Evolutionary conservation across 2,329 filamentous ascomycete genomes (phyloP).

Genomic region (Pestalotiopsis sp.): DNA sequence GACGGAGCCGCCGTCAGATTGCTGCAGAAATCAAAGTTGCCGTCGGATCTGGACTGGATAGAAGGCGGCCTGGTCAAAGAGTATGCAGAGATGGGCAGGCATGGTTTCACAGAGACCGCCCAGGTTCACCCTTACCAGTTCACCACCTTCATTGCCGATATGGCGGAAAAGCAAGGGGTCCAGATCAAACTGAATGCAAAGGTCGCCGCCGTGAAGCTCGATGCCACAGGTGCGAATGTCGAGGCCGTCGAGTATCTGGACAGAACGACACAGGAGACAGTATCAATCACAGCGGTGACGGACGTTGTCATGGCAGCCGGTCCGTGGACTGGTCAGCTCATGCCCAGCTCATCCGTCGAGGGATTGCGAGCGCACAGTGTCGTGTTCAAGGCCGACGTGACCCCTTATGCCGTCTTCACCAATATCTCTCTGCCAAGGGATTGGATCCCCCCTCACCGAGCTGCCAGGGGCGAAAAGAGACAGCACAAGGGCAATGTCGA

Average conservation of each 20-base stretch:
- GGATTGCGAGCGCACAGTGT: conserved; percentile 67
- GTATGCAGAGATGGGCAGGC: conserved; percentile 80
- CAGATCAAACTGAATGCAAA: conserved; percentile 67
- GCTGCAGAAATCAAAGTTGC: conserved; percentile 64
- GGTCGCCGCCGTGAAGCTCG: conserved; percentile 66
- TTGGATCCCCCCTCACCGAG: conserved; percentile 58
- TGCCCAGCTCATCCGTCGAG: conserved; percentile 61
- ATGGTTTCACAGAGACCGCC: conserved; percentile 74
- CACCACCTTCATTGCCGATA: conserved; percentile 78
- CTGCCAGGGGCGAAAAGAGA: conserved; percentile 50
- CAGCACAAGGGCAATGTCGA: conserved; percentile 67
- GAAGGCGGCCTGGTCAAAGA: conserved; percentile 64
- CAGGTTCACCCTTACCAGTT: conserved; percentile 95
- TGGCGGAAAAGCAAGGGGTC: conserved; percentile 72
- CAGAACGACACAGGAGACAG: conserved; percentile 40
- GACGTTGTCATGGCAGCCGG: conserved; percentile 61
- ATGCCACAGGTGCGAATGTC: conserved; percentile 54
- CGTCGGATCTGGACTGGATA: conserved; percentile 84
- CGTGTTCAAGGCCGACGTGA: conserved; percentile 66
- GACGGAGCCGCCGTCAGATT: conserved; percentile 49
- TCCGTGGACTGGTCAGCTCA: conserved; percentile 64
- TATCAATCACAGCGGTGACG: conserved; percentile 47
- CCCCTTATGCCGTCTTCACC: conserved; percentile 82
- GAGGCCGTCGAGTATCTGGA: conserved; percentile 64
- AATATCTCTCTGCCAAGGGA: conserved; percentile 74